A percentile compares a stretch with the other conserved stretches of the same genome.
Evolutionary conservation across 2,329 filamentous ascomycete genomes (phyloP).

Genomic region (Fusarium euwallaceae): DNA sequence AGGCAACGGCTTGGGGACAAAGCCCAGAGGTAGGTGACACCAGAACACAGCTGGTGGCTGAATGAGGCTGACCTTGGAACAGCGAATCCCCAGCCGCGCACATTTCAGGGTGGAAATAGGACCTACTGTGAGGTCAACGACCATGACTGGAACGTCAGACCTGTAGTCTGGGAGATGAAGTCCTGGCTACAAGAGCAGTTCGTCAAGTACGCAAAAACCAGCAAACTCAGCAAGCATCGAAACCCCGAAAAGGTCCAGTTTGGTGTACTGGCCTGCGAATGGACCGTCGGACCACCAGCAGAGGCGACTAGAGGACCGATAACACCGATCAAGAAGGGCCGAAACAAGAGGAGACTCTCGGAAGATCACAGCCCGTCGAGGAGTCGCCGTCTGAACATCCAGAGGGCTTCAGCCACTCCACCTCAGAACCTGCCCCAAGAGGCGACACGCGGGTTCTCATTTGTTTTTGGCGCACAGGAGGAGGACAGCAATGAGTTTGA

Average conservation of each 20-base stretch:
- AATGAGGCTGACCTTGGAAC: slow-evolving; percentile 15
- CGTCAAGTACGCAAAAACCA: slow-evolving; percentile 52
- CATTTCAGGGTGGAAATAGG: slow-evolving; percentile 40
- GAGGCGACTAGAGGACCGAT: slow-evolving; percentile 19
- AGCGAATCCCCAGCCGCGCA: slow-evolving; percentile 19
- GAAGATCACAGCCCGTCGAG: slow-evolving; percentile 41
- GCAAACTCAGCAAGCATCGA: slow-evolving; percentile 49
- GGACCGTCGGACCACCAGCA: slow-evolving; percentile 46
- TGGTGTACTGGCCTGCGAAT: slow-evolving; percentile 58
- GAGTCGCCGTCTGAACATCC: slow-evolving; percentile 26
- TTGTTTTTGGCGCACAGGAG: slow-evolving; percentile 41
- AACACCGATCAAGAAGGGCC: slow-evolving; percentile 42
- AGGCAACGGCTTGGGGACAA: not conserved
- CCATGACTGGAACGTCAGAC: slow-evolving; percentile 53
- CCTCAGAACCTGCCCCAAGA: slow-evolving; percentile 8
- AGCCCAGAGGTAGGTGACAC: slow-evolving; percentile 21
- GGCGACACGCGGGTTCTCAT: slow-evolving; percentile 27
- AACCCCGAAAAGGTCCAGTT: slow-evolving; percentile 56
- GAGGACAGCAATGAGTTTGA: slow-evolving; percentile 34
- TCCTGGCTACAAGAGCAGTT: slow-evolving; percentile 57
- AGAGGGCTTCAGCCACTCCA: slow-evolving; percentile 1
- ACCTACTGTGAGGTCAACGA: slow-evolving; percentile 53
- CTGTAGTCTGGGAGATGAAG: slow-evolving; percentile 52
- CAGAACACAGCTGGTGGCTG: not conserved
- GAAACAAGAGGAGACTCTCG: slow-evolving; percentile 44